A percentile compares a stretch with the other conserved stretches of the same genome.
These are phyloP conservation scores for Globisporangium abappressorium DNA, from an alignment of 352 stramenopile genomes.

Conservation along the genomic window DNA sequence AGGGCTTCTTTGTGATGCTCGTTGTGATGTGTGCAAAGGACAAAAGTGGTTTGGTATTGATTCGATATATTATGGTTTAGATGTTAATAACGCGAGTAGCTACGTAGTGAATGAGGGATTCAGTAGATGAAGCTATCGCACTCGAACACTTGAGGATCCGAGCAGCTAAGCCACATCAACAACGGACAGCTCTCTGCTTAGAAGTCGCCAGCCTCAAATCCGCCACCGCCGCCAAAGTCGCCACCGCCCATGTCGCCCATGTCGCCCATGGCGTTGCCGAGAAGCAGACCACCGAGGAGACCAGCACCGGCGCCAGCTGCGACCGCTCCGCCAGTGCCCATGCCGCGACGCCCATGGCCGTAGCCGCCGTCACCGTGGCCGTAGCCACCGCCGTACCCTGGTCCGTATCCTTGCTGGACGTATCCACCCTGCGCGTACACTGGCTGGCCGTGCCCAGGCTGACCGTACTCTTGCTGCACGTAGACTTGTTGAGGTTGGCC, in stretches of 20 bases:
- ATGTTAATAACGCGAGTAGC: not conserved
- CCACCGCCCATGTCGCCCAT: conserved; percentile 23
- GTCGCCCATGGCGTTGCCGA: conserved; percentile 36
- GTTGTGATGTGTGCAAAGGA: too few relatives aligned
- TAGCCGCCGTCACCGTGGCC: conserved; percentile 17
- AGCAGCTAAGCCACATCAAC: not conserved
- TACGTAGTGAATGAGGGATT: not conserved
- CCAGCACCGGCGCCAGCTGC: conserved; percentile 37
- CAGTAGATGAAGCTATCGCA: not conserved
- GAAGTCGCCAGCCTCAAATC: conserved; percentile 21
- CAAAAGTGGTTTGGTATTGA: not conserved
- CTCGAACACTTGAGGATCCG: not conserved
- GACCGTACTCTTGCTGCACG: conserved; percentile 25
- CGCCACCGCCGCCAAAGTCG: conserved; percentile 15
- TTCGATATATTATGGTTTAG: conserved; percentile 6
- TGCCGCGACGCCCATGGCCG: conserved; percentile 24
- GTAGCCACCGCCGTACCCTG: not conserved
- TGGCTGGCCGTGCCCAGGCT: conserved; percentile 21
- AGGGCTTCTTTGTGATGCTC: too few relatives aligned
- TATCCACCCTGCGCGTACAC: conserved; percentile 23
- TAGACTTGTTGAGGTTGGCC: not conserved
- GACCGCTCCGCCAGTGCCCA: conserved; percentile 30
- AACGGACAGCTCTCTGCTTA: not conserved
- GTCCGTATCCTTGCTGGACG: conserved; percentile 16
- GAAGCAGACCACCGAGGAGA: conserved; percentile 34